A percentile compares a stretch with the other conserved stretches of the same genome.
Conservation (phyloP, 1,284 basidiomycete genomes). For the Boletus calvinii region DNA sequence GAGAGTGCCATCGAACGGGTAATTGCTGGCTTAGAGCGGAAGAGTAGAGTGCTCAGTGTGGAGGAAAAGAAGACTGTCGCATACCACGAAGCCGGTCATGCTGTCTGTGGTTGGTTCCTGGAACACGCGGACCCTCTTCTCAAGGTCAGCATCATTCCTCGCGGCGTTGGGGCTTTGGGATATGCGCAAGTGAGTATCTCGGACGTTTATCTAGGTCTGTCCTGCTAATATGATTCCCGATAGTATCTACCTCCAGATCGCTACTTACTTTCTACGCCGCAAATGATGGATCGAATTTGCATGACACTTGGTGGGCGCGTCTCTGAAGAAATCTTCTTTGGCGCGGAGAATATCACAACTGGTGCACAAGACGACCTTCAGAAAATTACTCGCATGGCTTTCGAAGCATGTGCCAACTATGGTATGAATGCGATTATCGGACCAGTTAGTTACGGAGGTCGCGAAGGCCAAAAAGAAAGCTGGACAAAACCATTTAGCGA, state of each 20-base stretch:
- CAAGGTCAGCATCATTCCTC: constrained; percentile 98
- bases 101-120: constrained; percentile 97
- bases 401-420: constrained; percentile 91
- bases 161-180: constrained; percentile 93
- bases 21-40: constrained; percentile 95
- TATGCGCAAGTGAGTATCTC: constrained; percentile 79
- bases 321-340: constrained; percentile 98
- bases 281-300: constrained; percentile 94
- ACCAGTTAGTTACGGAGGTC: constrained; percentile 92
- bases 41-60: constrained; percentile 88
- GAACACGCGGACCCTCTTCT: constrained; percentile 96
- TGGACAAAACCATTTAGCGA: constrained; percentile 99
- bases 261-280: constrained; percentile 93
- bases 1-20: constrained; percentile 98
- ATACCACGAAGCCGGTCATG: constrained; percentile 99
- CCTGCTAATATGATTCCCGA: constrained; percentile 8
- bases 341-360: constrained; percentile 89
- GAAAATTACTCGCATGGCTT: constrained; percentile 98
- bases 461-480: constrained; percentile 78
- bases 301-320: constrained; percentile 99
- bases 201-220: background rate
- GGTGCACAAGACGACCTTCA: constrained; percentile 97
- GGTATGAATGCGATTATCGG: constrained; percentile 96
- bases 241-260: constrained; percentile 95
- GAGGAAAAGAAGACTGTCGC: constrained; percentile 99